Conservation (phyloP, 2,329 filamentous ascomycete genomes). For the Penicillium janthinellum region DNA sequence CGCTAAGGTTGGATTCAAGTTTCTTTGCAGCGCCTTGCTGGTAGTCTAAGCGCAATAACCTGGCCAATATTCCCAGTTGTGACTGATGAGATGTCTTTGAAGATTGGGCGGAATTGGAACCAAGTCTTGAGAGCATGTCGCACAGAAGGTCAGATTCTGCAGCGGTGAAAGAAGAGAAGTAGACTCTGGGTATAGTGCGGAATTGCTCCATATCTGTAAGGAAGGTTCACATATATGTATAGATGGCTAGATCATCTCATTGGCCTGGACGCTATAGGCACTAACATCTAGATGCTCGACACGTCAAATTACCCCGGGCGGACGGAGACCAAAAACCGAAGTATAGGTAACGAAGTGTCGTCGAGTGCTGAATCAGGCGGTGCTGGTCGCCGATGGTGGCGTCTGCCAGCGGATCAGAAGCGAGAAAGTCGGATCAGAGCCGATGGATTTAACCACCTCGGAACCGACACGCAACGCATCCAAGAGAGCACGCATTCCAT, state of each 20-base stretch:
- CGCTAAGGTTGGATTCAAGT: no score
- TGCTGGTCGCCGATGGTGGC: neutral
- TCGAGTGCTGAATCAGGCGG: neutral
- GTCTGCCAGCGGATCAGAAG: neutral
- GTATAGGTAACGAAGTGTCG: neutral
- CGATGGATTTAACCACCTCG: neutral
- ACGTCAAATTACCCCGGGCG: neutral
- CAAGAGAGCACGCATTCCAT: no score
- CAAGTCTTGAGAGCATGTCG: no score
- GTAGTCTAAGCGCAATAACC: no score
- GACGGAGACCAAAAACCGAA: neutral
- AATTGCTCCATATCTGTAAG: neutral
- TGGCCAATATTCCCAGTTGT: no score
- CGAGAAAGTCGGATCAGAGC: constrained; percentile 2
- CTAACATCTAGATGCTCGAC: neutral
- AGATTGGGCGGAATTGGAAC: no score
- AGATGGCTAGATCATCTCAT: neutral
- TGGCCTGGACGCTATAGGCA: neutral
- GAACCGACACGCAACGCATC: neutral
- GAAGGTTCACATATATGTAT: neutral
- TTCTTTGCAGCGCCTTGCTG: no score
- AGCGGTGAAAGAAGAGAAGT: neutral
- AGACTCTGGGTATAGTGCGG: neutral
- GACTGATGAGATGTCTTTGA: no score
- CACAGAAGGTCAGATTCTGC: no score